Evolutionary conservation across 2,329 filamentous ascomycete species (phyloP).

Genomic region (Thelonectria olida): DNA sequence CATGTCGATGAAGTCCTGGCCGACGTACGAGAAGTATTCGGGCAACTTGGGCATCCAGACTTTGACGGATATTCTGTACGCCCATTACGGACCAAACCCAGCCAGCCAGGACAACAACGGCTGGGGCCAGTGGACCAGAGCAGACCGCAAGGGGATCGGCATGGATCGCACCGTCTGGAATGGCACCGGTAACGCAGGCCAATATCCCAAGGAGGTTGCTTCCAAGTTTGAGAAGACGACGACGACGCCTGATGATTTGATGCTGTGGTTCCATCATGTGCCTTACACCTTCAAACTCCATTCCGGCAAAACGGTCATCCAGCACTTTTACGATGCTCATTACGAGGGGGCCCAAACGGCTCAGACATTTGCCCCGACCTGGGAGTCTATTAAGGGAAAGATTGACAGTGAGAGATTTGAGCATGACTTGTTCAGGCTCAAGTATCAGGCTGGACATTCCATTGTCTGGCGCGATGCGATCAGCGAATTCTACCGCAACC

Average conservation of each 20-base stretch:
- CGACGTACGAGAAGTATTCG: constrained; percentile 75
- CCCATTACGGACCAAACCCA: constrained; percentile 70
- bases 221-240: constrained; percentile 66
- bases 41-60: constrained; percentile 78
- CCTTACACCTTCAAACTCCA: constrained; percentile 70
- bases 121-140: constrained; percentile 77
- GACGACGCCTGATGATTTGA: constrained; percentile 72
- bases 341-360: constrained; percentile 68
- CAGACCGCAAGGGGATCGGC: constrained; percentile 66
- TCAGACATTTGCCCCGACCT: constrained; percentile 64
- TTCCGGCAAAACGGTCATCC: constrained; percentile 73
- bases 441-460: constrained; percentile 74
- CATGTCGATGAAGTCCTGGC: constrained; percentile 76
- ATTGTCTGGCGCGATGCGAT: constrained; percentile 77
- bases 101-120: constrained; percentile 72
- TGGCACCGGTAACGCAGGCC: constrained; percentile 71
- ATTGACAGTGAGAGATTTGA: constrained; percentile 69
- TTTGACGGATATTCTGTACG: constrained; percentile 73
- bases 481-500: constrained; percentile 65
- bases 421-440: constrained; percentile 65
- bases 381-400: constrained; percentile 63
- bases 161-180: constrained; percentile 78
- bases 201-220: constrained; percentile 71
- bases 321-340: constrained; percentile 72
- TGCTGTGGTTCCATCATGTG: constrained; percentile 81